Evolutionary conservation across 805 yeast species (phyloP).

Genomic region (Metschnikowia dekortorum): DNA sequence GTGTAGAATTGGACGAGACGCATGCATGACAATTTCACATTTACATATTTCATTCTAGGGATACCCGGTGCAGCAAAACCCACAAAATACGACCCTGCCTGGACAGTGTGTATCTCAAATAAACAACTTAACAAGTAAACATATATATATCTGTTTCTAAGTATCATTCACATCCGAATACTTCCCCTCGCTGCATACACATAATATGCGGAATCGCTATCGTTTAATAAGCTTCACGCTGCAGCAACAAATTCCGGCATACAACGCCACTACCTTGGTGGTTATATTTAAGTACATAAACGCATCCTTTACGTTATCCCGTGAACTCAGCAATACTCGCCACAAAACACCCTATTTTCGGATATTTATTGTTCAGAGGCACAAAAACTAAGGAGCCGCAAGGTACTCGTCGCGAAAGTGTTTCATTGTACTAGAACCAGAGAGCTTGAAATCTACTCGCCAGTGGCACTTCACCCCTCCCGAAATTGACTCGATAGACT

Average conservation of each 20-base stretch:
- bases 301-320: not conserved
- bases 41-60: not conserved
- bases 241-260: not conserved
- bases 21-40: not conserved
- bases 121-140: too few species aligned
- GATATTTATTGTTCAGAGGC: not conserved
- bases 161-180: not conserved
- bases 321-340: not conserved
- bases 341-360: not conserved
- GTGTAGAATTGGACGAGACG: not conserved
- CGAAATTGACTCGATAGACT: not conserved
- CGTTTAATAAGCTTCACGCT: not conserved
- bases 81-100: not conserved
- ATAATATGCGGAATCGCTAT: not conserved
- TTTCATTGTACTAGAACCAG: not conserved
- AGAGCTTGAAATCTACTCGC: not conserved
- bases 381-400: not conserved
- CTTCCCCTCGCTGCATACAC: not conserved
- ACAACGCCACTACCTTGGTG: slow-evolving; percentile 2
- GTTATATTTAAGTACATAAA: not conserved
- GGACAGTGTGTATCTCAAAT: too few species aligned
- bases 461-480: not conserved
- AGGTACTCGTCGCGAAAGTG: not conserved
- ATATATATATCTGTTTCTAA: too few species aligned
- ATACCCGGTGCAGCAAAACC: not conserved